Conservation (phyloP, 2,329 filamentous ascomycete genomes). For the Fusarium sp. region DNA sequence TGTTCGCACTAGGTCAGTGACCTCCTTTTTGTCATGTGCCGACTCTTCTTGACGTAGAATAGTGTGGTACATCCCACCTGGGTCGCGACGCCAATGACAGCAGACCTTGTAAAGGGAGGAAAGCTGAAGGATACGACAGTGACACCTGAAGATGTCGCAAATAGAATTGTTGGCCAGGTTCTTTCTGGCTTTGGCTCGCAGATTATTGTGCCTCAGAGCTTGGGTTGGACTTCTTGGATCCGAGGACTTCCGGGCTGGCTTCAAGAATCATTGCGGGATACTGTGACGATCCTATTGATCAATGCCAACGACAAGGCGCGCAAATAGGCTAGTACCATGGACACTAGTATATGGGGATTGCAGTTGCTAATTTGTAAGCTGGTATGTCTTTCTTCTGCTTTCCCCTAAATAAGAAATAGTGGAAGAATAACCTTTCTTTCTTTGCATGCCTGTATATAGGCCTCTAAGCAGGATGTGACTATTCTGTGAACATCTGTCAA, state of each 20-base stretch:
- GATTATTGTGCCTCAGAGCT: constrained; percentile 55
- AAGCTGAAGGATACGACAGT: constrained; percentile 36
- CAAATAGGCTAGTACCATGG: neutral
- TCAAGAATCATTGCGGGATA: constrained; percentile 34
- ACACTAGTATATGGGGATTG: neutral
- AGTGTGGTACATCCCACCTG: constrained; percentile 64
- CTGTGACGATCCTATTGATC: neutral
- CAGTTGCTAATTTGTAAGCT: neutral
- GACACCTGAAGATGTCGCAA: constrained; percentile 53
- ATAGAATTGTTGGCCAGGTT: constrained; percentile 58
- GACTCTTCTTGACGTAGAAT: neutral
- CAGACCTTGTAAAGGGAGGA: constrained; percentile 30
- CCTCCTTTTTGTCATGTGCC: no score
- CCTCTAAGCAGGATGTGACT: neutral
- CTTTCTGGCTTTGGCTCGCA: constrained; percentile 57
- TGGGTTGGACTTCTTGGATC: constrained; percentile 11
- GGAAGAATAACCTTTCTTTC: neutral
- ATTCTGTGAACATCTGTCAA: neutral
- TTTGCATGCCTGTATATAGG: neutral
- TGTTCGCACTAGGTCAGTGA: constrained; percentile 66
- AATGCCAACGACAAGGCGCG: neutral
- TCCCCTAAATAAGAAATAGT: neutral
- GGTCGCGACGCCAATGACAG: constrained; percentile 38
- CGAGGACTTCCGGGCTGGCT: constrained; percentile 35
- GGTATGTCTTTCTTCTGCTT: neutral